Conservation (phyloP, 257 asterid genomes). For the Lycium ferocissimum region DNA sequence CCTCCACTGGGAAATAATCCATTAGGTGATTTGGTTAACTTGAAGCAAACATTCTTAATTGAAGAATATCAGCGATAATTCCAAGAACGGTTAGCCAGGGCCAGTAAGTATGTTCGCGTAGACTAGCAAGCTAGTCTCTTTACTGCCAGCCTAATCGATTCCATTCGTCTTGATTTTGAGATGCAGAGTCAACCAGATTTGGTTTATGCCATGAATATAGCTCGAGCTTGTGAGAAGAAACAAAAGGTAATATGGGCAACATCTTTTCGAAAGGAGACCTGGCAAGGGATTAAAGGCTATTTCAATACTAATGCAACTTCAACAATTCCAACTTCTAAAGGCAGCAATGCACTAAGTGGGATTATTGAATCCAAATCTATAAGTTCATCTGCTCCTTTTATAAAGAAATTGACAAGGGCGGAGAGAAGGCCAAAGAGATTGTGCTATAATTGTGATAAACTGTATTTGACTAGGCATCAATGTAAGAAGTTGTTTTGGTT, state of each 20-base stretch:
- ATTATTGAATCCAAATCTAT: too few relatives aligned
- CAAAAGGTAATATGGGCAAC: neutral
- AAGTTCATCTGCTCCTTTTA: neutral
- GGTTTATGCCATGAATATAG: neutral
- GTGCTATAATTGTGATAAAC: neutral
- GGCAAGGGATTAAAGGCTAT: neutral
- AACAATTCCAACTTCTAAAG: neutral
- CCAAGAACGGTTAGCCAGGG: neutral
- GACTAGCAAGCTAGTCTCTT: neutral
- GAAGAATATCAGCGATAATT: neutral
- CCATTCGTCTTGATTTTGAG: conserved; percentile 6
- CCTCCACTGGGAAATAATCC: too few relatives aligned
- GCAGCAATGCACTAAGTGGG: neutral
- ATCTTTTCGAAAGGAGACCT: neutral
- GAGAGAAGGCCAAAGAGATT: neutral
- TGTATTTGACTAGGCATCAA: neutral
- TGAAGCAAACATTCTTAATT: neutral
- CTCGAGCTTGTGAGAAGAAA: neutral
- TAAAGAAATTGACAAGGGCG: neutral
- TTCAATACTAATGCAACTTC: neutral
- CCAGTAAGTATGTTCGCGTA: neutral
- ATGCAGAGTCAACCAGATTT: neutral
- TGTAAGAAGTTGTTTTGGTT: neutral
- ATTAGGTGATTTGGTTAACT: neutral
- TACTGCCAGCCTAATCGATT: neutral